These are phyloP conservation scores for Trypanosoma vivax DNA, from an alignment of 208 protist genomes.

Conservation along the genomic window DNA sequence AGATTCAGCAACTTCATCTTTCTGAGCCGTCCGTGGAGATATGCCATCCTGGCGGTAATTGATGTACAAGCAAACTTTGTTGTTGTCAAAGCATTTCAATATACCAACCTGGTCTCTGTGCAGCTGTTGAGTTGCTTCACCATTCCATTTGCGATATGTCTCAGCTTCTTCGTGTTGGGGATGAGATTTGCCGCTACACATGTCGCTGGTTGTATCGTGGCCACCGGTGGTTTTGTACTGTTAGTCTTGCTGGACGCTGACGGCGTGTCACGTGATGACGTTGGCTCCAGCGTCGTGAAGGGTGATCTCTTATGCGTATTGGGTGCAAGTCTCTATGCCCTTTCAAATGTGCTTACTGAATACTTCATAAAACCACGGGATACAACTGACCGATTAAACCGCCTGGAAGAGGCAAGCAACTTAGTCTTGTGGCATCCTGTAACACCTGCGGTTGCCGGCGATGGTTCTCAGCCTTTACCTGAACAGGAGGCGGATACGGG, in stretches of 20 bases:
- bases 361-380: slow-evolving; percentile 66
- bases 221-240: slow-evolving; percentile 70
- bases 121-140: slow-evolving; percentile 89
- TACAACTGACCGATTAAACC: too few relatives aligned
- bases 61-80: slow-evolving; percentile 93
- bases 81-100: slow-evolving; percentile 91
- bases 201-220: slow-evolving; percentile 70
- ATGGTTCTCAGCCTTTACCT: too few relatives aligned
- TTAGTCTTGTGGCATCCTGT: too few relatives aligned
- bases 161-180: slow-evolving; percentile 83
- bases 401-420: too few relatives aligned
- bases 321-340: slow-evolving; percentile 71
- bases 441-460: too few relatives aligned
- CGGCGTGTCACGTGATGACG: slow-evolving; percentile 33
- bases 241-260: slow-evolving; percentile 75
- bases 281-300: slow-evolving; percentile 43
- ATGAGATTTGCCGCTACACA: slow-evolving; percentile 78
- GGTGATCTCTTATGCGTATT: slow-evolving; percentile 85
- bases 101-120: slow-evolving; percentile 89
- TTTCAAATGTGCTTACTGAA: slow-evolving; percentile 90
- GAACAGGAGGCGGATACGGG: slow-evolving; percentile 3
- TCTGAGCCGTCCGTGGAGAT: slow-evolving; percentile 72
- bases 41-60: slow-evolving; percentile 80
- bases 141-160: slow-evolving; percentile 87
- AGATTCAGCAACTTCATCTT: slow-evolving; percentile 54